Evolutionary conservation across 768 basidiomycete genomes (phyloP).

Genomic region (Agrocybe chaxingu): DNA sequence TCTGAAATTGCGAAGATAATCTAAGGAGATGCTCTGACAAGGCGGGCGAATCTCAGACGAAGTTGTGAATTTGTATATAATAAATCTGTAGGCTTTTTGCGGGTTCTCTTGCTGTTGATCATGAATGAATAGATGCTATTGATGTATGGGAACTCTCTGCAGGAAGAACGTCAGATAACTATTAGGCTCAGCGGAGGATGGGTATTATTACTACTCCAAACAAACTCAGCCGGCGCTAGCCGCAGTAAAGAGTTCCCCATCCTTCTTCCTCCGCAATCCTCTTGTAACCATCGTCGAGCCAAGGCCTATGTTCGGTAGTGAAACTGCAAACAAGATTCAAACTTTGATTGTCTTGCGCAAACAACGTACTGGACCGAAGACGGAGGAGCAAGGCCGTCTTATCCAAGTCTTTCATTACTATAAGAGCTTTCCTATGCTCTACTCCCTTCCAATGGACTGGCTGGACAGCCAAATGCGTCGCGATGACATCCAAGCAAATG

Average conservation of each 20-base stretch:
- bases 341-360: background rate
- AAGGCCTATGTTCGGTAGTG: constrained; percentile 14
- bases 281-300: constrained; percentile 12
- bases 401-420: background rate
- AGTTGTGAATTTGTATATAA: background rate
- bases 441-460: constrained; percentile 4
- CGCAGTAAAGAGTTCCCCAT: constrained; percentile 14
- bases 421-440: background rate
- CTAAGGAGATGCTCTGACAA: constrained; percentile 14
- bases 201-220: constrained; percentile 7
- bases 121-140: no score
- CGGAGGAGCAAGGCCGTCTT: constrained; percentile 4
- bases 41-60: background rate
- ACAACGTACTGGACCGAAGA: constrained; percentile 5
- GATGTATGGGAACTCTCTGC: background rate
- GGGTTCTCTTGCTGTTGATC: no score
- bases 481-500: constrained; percentile 6
- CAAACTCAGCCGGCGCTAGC: constrained; percentile 12
- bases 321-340: constrained; percentile 2
- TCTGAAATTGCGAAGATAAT: constrained; percentile 62
- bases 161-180: background rate
- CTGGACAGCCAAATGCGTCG: constrained; percentile 11
- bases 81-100: background rate
- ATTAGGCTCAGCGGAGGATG: background rate
- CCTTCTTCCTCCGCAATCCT: constrained; percentile 16